A percentile compares a stretch with the other conserved stretches of the same genome.
Evolutionary conservation across 2,329 filamentous ascomycete genomes (phyloP).

Genomic region (Epicoccum sorghinum): DNA sequence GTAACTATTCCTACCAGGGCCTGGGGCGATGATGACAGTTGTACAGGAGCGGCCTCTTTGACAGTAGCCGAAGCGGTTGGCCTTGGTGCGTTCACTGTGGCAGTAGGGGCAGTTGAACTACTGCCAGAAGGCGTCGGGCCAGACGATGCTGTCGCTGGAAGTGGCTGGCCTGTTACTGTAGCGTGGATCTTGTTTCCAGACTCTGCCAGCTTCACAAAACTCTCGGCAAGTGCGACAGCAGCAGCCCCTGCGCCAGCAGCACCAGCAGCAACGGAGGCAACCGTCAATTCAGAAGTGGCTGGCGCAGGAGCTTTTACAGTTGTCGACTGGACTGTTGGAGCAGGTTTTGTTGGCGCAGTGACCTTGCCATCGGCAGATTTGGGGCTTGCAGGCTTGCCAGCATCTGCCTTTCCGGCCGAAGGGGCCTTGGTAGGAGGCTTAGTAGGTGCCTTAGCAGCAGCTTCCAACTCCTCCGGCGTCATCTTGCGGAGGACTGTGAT

Average conservation of each 20-base stretch:
- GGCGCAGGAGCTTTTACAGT: not conserved
- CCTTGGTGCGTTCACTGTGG: not conserved
- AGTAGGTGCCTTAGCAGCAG: not conserved
- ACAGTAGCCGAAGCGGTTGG: not conserved
- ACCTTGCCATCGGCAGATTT: not conserved
- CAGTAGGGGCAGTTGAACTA: not conserved
- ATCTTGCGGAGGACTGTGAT: slow-evolving; percentile 1
- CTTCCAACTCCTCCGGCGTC: not conserved
- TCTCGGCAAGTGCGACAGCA: not conserved
- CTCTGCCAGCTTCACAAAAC: not conserved
- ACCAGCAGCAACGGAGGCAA: not conserved
- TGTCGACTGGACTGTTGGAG: not conserved
- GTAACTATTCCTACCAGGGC: not conserved
- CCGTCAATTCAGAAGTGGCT: not conserved
- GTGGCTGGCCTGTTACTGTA: not conserved
- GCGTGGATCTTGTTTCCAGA: not conserved
- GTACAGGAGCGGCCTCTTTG: not conserved
- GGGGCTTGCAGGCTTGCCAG: not conserved
- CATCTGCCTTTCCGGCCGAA: not conserved
- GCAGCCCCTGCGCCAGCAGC: not conserved
- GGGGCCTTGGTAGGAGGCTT: not conserved
- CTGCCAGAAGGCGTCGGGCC: not conserved
- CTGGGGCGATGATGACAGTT: not conserved
- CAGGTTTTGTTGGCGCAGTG: not conserved
- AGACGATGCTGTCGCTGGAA: not conserved